A percentile compares a stretch with the other conserved stretches of the same genome.
Evolutionary conservation across 2,329 filamentous ascomycete genomes (phyloP).

Genomic region (Fusarium austroafricanum): DNA sequence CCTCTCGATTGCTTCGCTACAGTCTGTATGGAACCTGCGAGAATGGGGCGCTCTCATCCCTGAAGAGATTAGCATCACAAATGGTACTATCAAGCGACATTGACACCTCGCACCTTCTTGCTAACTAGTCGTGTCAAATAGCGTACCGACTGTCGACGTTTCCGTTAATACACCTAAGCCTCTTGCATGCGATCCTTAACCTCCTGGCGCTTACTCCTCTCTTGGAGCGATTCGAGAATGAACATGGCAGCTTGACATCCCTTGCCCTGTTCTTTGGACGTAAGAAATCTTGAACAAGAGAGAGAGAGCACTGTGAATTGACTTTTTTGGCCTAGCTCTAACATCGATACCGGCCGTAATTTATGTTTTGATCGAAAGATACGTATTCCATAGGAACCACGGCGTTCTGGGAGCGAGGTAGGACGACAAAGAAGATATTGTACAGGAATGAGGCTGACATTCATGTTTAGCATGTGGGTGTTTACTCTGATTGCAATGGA

Average conservation of each 20-base stretch:
- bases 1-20: slow-evolving; percentile 74
- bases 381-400: slow-evolving; percentile 77
- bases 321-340: slow-evolving; percentile 64
- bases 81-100: slow-evolving; percentile 63
- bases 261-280: slow-evolving; percentile 89
- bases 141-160: slow-evolving; percentile 95
- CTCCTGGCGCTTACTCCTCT: slow-evolving; percentile 84
- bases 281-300: slow-evolving; percentile 62
- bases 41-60: slow-evolving; percentile 86
- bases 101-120: neutral
- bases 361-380: slow-evolving; percentile 83
- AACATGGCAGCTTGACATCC: slow-evolving; percentile 91
- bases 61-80: slow-evolving; percentile 75
- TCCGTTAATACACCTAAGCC: slow-evolving; percentile 83
- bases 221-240: slow-evolving; percentile 91
- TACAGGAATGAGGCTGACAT: neutral
- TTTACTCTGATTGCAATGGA: slow-evolving; percentile 89
- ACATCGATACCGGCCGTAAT: slow-evolving; percentile 84
- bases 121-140: slow-evolving; percentile 52
- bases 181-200: slow-evolving; percentile 86
- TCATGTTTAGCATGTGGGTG: slow-evolving; percentile 79
- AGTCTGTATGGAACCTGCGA: slow-evolving; percentile 76
- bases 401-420: slow-evolving; percentile 86
- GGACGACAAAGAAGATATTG: slow-evolving; percentile 34
- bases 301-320: slow-evolving; percentile 1